Base-by-base conservation (phyloP, 164 flowering plant genomes). In the Tetracentron sinense region DNA sequence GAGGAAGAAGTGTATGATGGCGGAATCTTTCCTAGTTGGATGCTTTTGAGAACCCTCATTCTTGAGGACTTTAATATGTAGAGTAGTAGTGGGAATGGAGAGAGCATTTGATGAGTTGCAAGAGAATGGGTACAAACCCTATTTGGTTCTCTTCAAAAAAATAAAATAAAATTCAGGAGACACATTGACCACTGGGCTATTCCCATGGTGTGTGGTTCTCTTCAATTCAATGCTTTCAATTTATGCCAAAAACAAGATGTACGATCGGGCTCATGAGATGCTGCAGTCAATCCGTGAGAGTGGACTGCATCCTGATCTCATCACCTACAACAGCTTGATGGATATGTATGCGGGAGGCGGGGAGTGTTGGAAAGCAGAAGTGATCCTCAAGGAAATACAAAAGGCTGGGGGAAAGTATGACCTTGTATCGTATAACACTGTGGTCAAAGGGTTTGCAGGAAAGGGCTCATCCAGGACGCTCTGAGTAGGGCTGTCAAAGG, bases 381-480 rank as follows among this genome's bases (percentile, higher is more conserved):
- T 88, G 60, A 77, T 88, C n/a, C 85, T 92, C 22, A 75, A 72
- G 35, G 77, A 79, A 35, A 68, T 92, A 19, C 66, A 76, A 42
- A 69, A 67, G 49, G 63, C 82, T 26, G 87, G 85, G 50, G 73
- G 69, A 27, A 80, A 78, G 58, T 88, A 96, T 0, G 96, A 92
- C 65, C 82, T 82, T 42, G 88, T 92, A 17, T 92, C 98, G 17
- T 90, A 85, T 60, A 92, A 92, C 74, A 92, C 93, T 7, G 92
- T 90, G 58, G 90, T 92, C 51, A 92, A 92, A 74, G 98, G 83
- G 7, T 92, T 90, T 92, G 96, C 69, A 79, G 89, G 73, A 77
- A 79, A 81, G 90, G 93, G 38, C 84, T 85, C 6, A 92, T 92
- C 96, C 82, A 88, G 67, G 96, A 92, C 46, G 96, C 96, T 4